Percentiles rank a stretch among this genome's conserved stretches.
Conservation (phyloP, 495 filamentous ascomycete species). For the Aspergillus nanangensis region DNA sequence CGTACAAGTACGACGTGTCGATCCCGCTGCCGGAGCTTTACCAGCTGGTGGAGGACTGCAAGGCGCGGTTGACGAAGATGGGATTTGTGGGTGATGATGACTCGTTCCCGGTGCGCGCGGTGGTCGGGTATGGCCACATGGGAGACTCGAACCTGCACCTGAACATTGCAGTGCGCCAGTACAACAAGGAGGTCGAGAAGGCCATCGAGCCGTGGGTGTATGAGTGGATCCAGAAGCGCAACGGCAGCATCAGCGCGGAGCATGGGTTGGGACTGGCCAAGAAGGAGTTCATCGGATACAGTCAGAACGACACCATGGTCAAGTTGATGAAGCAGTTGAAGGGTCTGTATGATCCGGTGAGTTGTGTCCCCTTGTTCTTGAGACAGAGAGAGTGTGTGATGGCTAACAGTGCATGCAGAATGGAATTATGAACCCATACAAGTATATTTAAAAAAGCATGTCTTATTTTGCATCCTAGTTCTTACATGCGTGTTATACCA, state of each 20-base stretch:
- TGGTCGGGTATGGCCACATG: conserved; percentile 98
- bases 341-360: conserved; percentile 83
- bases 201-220: conserved; percentile 92
- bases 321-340: conserved; percentile 93
- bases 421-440: conserved; percentile 93
- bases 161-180: conserved; percentile 76
- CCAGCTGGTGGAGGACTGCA: conserved; percentile 77
- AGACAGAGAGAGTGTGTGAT: background rate
- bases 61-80: conserved; percentile 60
- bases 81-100: conserved; percentile 77
- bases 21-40: conserved; percentile 89
- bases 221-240: conserved; percentile 84
- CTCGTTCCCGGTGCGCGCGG: conserved; percentile 74
- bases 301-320: conserved; percentile 79
- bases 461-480: background rate
- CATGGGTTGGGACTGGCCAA: conserved; percentile 93
- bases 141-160: conserved; percentile 93
- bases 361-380: conserved; percentile 24
- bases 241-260: conserved; percentile 93
- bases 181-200: conserved; percentile 85
- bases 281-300: conserved; percentile 91
- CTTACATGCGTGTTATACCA: too few species aligned
- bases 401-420: conserved; percentile 50
- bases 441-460: conserved; percentile 57
- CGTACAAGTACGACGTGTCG: conserved; percentile 98